Base-by-base conservation (phyloP, 108 stramenopile genomes). In the Skeletonema marinoi region DNA sequence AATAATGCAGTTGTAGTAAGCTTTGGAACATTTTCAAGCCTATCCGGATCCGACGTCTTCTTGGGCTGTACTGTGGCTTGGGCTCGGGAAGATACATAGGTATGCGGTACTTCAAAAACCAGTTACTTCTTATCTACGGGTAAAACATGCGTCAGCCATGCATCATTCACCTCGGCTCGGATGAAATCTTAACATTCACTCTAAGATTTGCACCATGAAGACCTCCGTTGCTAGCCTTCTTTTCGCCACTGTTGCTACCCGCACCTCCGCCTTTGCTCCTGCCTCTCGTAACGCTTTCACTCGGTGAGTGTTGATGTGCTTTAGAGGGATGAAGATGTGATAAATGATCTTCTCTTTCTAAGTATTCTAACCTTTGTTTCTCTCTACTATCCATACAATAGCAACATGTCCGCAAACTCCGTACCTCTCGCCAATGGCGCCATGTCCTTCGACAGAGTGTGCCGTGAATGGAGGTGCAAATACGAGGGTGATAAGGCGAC, bases 401-500 rank as follows among this genome's bases (percentile, higher is more conserved):
- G 78, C 70, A 72, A 32, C 54, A 72, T 91, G 78, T 71, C 70
- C 46, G 73, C 86, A 30, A 84, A 87, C 60, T 71, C 81, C 74
- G 92, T 93, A 50, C 84, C 88, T 16, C 80, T 93, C 13, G 92
- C 92, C 80, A 93, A 93, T 74, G 92, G 90, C 60, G 85, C 92
- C 70, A 93, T 93, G 92, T 85, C 82, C 31, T 92, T 92, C 78
- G 86, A 92, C 78, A 78, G 91, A 0, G 93, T 95, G 46, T 95
- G 93, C 83, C 87, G 93, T 39, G 93, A 95, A 70, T 95, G 93
- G 93, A 73, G 93, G 46, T 95, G 93, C 91, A 78, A 95, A 83
- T 95, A 91, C 85, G 74, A 73, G 10, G 93, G 93, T 32, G 93
- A 95, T 71, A 95, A 95, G 85, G 70, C 85, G 0, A 85, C 82